Percentiles rank a stretch among this genome's conserved stretches.
Evolutionary conservation across 768 basidiomycete species (phyloP).

Genomic region (Rhodotorula babjevae): DNA sequence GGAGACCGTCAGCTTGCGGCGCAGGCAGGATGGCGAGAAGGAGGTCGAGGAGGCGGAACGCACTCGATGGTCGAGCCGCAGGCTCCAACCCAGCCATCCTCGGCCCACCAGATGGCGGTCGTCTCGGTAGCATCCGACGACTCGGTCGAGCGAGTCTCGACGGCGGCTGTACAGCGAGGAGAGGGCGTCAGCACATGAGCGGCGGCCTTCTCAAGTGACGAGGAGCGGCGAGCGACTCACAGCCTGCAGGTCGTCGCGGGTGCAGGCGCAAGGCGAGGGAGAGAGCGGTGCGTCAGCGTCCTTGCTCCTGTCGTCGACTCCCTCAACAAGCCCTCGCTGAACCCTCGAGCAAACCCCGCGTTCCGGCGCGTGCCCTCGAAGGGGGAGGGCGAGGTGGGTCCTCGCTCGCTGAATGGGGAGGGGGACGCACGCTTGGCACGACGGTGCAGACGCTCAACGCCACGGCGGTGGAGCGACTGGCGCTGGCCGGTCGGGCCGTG

Average conservation of each 20-base stretch:
- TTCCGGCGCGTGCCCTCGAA: not conserved
- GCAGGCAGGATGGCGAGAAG: not conserved
- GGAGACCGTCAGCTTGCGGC: no score
- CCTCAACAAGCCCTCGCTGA: no score
- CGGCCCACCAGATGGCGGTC: constrained; percentile 23
- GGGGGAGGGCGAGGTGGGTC: not conserved
- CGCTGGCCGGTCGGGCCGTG: not conserved
- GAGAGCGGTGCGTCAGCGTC: not conserved
- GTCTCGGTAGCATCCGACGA: not conserved
- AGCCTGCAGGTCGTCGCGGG: not conserved
- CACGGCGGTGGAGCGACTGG: constrained; percentile 2
- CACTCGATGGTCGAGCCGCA: constrained; percentile 18
- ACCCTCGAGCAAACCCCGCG: not conserved
- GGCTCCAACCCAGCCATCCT: not conserved
- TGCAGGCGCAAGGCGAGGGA: not conserved
- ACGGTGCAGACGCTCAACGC: not conserved
- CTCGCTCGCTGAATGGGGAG: not conserved
- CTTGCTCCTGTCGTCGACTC: not conserved
- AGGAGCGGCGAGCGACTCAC: not conserved
- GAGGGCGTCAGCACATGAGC: not conserved
- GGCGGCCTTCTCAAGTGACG: not conserved
- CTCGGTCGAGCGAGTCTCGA: not conserved
- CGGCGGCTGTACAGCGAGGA: not conserved
- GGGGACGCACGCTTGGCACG: constrained; percentile 3
- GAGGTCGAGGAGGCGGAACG: not conserved